Evolutionary conservation across 441 rosid species (phyloP), one percentile per base, ranked within the genome.

Genomic region (Isatis lusitanica): DNA sequence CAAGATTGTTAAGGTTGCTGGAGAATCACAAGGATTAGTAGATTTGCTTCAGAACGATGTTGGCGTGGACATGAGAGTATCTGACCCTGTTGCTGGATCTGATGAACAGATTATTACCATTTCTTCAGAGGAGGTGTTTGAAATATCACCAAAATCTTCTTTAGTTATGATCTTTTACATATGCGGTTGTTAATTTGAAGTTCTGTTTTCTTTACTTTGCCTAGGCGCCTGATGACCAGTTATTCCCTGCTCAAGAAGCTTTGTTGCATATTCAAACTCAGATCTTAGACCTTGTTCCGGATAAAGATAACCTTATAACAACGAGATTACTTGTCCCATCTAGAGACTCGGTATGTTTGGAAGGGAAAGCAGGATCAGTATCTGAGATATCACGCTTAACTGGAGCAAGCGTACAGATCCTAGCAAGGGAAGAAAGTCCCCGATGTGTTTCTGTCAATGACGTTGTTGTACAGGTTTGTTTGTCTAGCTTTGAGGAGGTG

Each of bases 201-300:
- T 70, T 67, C 9, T 57, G 63, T 70, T 12, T 73, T 55, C 11
- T 5, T 56, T 70, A 3, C 28, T 31, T 73, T 63, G 12, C 68
- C 39, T 79, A 95, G 99, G 94, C 94, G 71, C 97, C 95, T 61
- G 97, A 95, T 70, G 97, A 95, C 71, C 95, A 83, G 81, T 71
- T 95, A 69, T 95, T 91, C 82, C 98, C 99, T 62, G 98, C 98
- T 50, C 99, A 95, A 85, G 99, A 93, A 81, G 98, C 99, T 50
- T 79, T 95, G 73, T 84, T 95, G 83, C 99, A 95, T 77, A 91
- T 95, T 79, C 99, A 95, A 76, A 90, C 93, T 80, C 85, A 77
- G 50, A 93, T 95, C 47, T 80, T 84, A 16, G 97, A 95, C 81
- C 92, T 90, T 64, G 47, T 77, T 66, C 84, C 90, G 6, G 97